Conservation (phyloP, 495 filamentous ascomycete species). For the Venustampulla echinocandica region DNA sequence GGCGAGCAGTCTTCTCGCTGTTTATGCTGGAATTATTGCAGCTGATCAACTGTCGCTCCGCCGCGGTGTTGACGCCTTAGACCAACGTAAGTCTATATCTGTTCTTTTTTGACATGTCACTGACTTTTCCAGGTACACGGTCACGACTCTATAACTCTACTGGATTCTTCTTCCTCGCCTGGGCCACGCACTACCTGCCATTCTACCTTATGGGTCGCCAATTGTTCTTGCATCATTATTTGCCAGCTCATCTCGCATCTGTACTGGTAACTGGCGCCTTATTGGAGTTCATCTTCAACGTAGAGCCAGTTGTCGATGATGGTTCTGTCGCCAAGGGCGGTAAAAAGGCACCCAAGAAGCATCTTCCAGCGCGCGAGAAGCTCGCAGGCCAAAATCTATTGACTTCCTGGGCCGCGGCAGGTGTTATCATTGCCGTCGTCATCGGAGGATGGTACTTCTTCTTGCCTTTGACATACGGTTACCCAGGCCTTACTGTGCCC, state of each 20-base stretch:
- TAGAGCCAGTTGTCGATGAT: constrained; percentile 57
- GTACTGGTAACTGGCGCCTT: constrained; percentile 92
- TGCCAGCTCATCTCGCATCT: constrained; percentile 87
- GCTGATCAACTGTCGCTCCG: constrained; percentile 90
- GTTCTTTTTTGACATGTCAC: background rate
- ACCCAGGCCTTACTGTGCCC: constrained; percentile 76
- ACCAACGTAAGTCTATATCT: constrained; percentile 67
- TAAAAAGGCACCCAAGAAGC: constrained; percentile 43
- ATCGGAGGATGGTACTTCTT: constrained; percentile 86
- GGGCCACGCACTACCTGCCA: constrained; percentile 95
- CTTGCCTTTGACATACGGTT: constrained; percentile 89
- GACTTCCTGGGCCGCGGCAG: constrained; percentile 67
- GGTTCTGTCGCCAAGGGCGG: constrained; percentile 39
- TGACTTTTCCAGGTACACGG: constrained; percentile 58
- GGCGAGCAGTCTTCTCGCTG: constrained; percentile 79
- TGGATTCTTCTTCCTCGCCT: constrained; percentile 96
- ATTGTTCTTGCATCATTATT: constrained; percentile 95
- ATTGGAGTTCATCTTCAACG: constrained; percentile 91
- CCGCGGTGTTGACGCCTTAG: constrained; percentile 85
- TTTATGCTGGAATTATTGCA: constrained; percentile 85
- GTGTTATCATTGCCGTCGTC: constrained; percentile 57
- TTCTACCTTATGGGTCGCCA: constrained; percentile 98
- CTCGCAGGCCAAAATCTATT: constrained; percentile 71
- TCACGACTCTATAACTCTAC: constrained; percentile 95
- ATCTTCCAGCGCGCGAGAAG: constrained; percentile 67